Evolutionary conservation across 2,329 filamentous ascomycete genomes (phyloP).

Genomic region (Harringtonia lauricola): DNA sequence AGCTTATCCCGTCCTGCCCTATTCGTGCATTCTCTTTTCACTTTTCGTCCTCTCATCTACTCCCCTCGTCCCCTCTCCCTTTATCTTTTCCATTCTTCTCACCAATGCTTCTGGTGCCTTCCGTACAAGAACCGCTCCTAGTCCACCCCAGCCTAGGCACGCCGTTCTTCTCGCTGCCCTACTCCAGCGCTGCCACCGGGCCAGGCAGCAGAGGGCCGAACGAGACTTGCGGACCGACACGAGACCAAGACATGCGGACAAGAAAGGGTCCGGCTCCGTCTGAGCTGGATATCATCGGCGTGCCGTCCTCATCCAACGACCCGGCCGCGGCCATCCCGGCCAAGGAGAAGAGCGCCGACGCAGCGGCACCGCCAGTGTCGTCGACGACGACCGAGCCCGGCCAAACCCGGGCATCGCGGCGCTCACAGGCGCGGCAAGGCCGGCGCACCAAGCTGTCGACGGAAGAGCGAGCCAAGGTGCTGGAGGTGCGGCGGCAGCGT

Average conservation of each 20-base stretch:
- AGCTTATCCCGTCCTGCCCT: no score
- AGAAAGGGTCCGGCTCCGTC: background rate
- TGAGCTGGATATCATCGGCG: no score
- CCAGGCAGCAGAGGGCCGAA: background rate
- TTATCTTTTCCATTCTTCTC: no score
- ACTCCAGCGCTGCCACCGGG: background rate
- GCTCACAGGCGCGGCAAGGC: slow-evolving; percentile 1
- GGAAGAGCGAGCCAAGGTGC: slow-evolving; percentile 14
- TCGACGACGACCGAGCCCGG: background rate
- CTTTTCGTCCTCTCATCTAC: no score
- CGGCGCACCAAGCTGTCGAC: slow-evolving; percentile 13
- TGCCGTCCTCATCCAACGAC: no score
- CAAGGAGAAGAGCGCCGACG: background rate
- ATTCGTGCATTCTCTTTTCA: no score
- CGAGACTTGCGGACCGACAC: background rate
- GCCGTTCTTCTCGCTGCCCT: background rate
- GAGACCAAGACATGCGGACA: background rate
- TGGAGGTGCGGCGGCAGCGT: slow-evolving; percentile 16
- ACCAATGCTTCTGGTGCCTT: no score
- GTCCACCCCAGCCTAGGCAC: background rate
- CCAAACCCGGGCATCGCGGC: background rate
- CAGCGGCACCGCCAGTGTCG: background rate
- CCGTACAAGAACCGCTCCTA: slow-evolving; percentile 7
- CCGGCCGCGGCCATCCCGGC: no score
- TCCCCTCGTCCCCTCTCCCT: no score